Evolutionary conservation across 208 protist species (phyloP), one percentile per base, ranked within the genome.

Genomic region (Crithidia sp.): DNA sequence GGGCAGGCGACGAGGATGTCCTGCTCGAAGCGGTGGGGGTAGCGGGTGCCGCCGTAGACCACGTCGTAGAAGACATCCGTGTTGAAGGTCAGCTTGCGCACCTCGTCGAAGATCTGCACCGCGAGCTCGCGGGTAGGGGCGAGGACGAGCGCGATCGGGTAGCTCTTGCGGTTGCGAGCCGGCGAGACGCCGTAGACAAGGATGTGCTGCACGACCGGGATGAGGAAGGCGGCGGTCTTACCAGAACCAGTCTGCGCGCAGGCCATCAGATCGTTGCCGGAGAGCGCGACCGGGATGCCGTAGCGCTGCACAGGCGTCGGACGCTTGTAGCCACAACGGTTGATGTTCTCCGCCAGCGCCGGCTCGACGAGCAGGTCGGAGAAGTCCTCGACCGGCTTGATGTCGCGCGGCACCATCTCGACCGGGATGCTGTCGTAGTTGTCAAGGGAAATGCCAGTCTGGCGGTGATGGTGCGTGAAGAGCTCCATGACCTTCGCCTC

Each of bases 191-290:
- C 81, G 62, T 97, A 67, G 7, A 97, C 81, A 2, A 99, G 84
- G 45, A 99, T 96, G 72, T 98, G 95, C 64, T 93, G 83, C 47
- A 99, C 92, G 36, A 98, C 96, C 37, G 99, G 99, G 6, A 99
- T 85, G 4, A 99, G 85, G 76, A 99, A 99, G 17, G 98, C 98
- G 10, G 96, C 98, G 7, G 99, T 99, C 86, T 99, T 99, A 71
- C 98, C 99, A 10, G 97, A 99, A 60, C 98, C 99, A 10, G 99
- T 99, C 88, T 99, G 98, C 43, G 99, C 99, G 77, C 98, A 99
- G 9, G 96, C 97, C 98, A 99, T 99, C 7, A 99, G 77, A 86
- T 99, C 98, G 69, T 97, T 77, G 36, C 92, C 90, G 13, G 83
- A 74, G 4, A 93, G 37, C 36, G 96, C 91, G 17, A 99, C 98